Conservation (phyloP, 192 early-diverging fungal species). For the Gigaspora rosea region DNA sequence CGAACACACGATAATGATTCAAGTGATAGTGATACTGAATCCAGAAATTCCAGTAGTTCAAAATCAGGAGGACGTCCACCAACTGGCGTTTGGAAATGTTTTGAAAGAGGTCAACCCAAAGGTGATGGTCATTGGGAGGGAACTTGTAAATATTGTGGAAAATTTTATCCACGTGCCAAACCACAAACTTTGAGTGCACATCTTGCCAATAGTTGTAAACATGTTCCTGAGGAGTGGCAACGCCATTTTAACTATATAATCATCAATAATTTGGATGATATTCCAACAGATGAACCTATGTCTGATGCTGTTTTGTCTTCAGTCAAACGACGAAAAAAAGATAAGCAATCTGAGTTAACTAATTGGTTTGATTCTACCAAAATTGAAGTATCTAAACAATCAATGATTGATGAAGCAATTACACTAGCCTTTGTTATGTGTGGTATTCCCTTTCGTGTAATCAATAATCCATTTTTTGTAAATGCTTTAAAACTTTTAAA, state of each 20-base stretch:
- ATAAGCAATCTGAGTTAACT: background rate
- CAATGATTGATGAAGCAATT: background rate
- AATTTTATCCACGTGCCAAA: background rate
- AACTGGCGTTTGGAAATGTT: background rate
- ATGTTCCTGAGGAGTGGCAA: background rate
- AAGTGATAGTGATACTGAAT: background rate
- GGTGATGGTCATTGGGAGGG: background rate
- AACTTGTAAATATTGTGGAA: background rate
- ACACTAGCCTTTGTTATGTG: background rate
- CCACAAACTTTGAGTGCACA: background rate
- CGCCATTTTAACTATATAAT: background rate
- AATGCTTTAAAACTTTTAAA: too few species aligned
- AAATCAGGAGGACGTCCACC: background rate
- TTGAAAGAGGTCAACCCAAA: background rate
- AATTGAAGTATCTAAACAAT: background rate
- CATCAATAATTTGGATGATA: background rate
- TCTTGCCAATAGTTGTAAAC: conserved; percentile 2
- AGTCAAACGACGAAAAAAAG: background rate
- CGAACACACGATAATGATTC: background rate
- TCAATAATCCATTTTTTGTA: background rate
- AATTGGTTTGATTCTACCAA: too few species aligned
- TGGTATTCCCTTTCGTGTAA: background rate
- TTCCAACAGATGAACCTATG: background rate
- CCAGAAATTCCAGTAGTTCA: background rate
- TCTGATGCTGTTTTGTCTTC: background rate